These are phyloP conservation scores for Eremothecium sinecaudum DNA, from an alignment of 1,139 yeast species.

Conservation along the genomic window DNA sequence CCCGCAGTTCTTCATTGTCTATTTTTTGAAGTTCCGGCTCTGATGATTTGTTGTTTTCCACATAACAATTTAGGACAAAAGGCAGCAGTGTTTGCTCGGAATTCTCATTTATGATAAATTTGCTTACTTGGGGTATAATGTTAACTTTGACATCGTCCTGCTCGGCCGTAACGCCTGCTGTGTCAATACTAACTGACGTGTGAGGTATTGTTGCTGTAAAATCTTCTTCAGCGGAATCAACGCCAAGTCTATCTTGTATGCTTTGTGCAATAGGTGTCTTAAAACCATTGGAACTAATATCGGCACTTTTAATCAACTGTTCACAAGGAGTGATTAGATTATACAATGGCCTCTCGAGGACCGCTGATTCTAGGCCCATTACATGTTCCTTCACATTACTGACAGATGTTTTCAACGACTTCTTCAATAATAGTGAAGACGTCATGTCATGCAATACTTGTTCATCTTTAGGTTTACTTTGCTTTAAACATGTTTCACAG, in stretches of 20 bases:
- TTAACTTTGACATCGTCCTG: constrained; percentile 3
- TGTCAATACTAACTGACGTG: background rate
- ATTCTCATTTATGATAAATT: constrained; percentile 6
- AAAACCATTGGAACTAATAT: constrained; percentile 24
- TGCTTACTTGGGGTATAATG: constrained; percentile 9
- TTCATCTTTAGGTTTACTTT: constrained; percentile 22
- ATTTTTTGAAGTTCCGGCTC: background rate
- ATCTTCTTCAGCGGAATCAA: background rate
- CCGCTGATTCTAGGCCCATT: background rate
- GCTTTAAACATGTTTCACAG: constrained; percentile 24
- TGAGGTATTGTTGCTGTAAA: background rate
- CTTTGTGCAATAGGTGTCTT: constrained; percentile 2
- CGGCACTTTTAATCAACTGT: constrained; percentile 25
- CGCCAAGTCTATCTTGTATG: background rate
- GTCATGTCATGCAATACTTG: constrained; percentile 22
- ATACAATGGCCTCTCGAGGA: background rate
- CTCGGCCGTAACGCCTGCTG: background rate
- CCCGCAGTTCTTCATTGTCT: constrained; percentile 10
- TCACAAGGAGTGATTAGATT: constrained; percentile 20
- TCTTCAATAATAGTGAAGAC: constrained; percentile 12
- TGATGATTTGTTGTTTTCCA: constrained; percentile 11
- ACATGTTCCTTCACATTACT: background rate
- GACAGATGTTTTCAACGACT: background rate
- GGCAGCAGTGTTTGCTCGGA: constrained; percentile 4
- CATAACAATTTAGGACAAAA: constrained; percentile 8